Evolutionary conservation across 1,139 yeast species (phyloP), one percentile per base, ranked within the genome.

Genomic region (Kluyveromyces marxianus): DNA sequence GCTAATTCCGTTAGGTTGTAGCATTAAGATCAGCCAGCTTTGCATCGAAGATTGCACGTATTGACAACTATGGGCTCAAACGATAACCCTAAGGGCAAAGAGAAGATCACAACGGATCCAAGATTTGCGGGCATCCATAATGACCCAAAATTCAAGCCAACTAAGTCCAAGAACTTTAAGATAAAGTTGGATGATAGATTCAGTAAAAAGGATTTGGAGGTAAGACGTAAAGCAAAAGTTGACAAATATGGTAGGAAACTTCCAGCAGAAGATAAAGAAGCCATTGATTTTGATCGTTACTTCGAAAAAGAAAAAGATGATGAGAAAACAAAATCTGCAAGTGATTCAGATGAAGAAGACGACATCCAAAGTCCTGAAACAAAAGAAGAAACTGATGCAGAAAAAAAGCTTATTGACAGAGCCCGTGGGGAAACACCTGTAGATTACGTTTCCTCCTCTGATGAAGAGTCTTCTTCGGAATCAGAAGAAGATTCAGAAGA

Each of bases 161-260:
- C 96, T 3, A 81, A 75, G 55, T 74, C 75, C 61, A 81, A 80
- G 56, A 81, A 83, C 51, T 69, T 82, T 52, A 85, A 83, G 63
- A 84, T 88, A 38, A 80, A 85, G 56, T 75, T 94, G 37, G 99
- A 92, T 67, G 85, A 81, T 48, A 79, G 99, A 66, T 92, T 92
- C 66, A 79, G 81, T 54, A 79, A 79, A 55, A 74, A 76, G 41
- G 97, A 89, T 59, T 66, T 84, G 55, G 76, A 76, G 52, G 50
- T 62, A 33, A 78, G 77, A 51, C 75, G 74, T 40, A 75, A 72
- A 49, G 76, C 83, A 7, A 79, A 77, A 55, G 83, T 88, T 37
- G 98, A 92, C 63, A 79, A 85, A 58, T 90, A 88, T 62, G 98
- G 98, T 36, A 75, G 97, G 60, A 81, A 75, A 57, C 60, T 87